Conservation (phyloP, 768 basidiomycete species). For the Trametes elegans region DNA sequence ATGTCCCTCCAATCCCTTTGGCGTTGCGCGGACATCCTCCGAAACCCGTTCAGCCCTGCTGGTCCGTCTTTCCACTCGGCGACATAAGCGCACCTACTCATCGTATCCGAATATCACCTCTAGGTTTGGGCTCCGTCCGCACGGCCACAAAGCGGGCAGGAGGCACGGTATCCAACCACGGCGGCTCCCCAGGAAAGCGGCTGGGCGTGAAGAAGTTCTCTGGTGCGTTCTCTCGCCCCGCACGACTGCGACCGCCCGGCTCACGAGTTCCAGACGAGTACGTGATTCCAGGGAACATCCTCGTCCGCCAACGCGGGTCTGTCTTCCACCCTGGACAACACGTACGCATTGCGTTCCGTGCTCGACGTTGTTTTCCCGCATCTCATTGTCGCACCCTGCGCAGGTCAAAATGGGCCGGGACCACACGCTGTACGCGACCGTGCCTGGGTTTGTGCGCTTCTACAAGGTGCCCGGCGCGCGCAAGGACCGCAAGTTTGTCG, state of each 20-base stretch:
- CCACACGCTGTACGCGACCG: constrained; percentile 89
- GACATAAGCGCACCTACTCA: background rate
- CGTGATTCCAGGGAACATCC: constrained; percentile 93
- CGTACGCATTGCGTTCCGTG: constrained; percentile 45
- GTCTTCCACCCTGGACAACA: constrained; percentile 93
- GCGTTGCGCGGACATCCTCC: constrained; percentile 9
- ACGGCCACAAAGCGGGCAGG: constrained; percentile 97
- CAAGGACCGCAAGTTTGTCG: constrained; percentile 75
- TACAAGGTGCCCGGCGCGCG: constrained; percentile 81
- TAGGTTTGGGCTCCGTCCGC: constrained; percentile 66
- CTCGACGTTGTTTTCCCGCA: background rate
- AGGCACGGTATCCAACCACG: constrained; percentile 89
- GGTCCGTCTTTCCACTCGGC: constrained; percentile 4
- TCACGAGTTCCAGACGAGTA: constrained; percentile 61
- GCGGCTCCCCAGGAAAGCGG: constrained; percentile 90
- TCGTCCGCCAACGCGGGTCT: constrained; percentile 91
- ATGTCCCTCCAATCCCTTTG: constrained; percentile 21
- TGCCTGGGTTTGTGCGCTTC: constrained; percentile 92
- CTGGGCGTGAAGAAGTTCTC: constrained; percentile 96
- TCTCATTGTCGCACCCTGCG: background rate
- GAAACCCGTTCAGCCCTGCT: constrained; percentile 14
- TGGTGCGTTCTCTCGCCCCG: constrained; percentile 45
- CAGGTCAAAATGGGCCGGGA: constrained; percentile 92
- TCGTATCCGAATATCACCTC: constrained; percentile 4
- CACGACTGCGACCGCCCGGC: background rate